A percentile compares a stretch with the other conserved stretches of the same genome.
These are phyloP conservation scores for Chlorella sp. DNA, from an alignment of 139 green algal genomes.

Conservation along the genomic window DNA sequence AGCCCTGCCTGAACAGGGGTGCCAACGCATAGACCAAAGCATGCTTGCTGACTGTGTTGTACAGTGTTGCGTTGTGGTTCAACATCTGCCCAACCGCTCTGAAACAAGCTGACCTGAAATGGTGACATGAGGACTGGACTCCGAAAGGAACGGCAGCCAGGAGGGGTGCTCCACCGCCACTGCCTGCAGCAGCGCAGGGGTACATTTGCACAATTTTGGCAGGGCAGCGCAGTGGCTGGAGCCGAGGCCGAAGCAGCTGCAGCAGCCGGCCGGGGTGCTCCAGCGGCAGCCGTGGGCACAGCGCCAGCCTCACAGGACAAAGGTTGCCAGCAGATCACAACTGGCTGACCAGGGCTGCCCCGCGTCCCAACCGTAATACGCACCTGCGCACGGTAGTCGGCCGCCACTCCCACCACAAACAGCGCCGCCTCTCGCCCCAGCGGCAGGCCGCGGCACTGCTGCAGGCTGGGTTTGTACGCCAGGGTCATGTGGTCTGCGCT, in stretches of 20 bases:
- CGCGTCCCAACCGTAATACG: not conserved
- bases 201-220: too few species aligned
- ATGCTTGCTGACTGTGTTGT: too few species aligned
- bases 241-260: not conserved
- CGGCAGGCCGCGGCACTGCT: not conserved
- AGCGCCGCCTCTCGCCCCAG: constrained; percentile 20
- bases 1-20: not conserved
- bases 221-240: too few species aligned
- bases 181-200: constrained; percentile 3
- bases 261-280: not conserved
- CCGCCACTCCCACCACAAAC: constrained; percentile 23
- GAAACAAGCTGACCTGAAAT: not conserved
- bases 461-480: constrained; percentile 6
- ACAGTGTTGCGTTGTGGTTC: too few species aligned
- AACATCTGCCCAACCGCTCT: too few species aligned
- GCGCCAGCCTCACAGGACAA: not conserved
- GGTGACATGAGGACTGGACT: constrained; percentile 29
- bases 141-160: constrained; percentile 26
- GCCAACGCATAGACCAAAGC: not conserved
- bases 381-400: constrained; percentile 36
- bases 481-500: constrained; percentile 37
- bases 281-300: not conserved
- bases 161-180: constrained; percentile 32
- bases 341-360: not conserved
- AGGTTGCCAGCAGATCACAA: not conserved